Evolutionary conservation across 352 stramenopile species (phyloP), one percentile per base, ranked within the genome.

Genomic region (Phytopythium ostracodes): DNA sequence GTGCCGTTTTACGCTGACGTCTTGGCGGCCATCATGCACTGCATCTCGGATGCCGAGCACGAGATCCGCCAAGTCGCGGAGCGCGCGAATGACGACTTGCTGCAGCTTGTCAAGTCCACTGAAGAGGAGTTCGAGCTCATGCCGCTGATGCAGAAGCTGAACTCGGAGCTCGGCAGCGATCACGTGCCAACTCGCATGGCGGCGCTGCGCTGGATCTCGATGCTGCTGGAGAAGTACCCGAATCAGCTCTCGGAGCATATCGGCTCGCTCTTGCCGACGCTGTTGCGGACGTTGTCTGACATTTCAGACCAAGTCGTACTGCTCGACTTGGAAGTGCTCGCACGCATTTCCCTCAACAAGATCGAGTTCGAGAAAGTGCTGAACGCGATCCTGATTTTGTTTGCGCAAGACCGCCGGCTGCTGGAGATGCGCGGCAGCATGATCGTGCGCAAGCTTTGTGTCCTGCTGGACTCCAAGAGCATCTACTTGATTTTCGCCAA

Each of bases 401-500:
- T 99, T 71, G 85, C 89, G 17, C 83, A 92, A 60, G 83, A 96
- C 49, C 81, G 84, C 20, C 82, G 83, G 4, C 65, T 96, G 18
- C 71, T 96, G 0, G 97, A 99, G 72, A 96, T 90, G 56, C 83
- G 98, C 29, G 98, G 98, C 31, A 98, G 96, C 24, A 88, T 99
- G 33, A 98, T 99, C 46, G 91, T 99, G 17, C 92, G 98, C 31
- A 99, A 99, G 64, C 75, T 99, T 4, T 99, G 97, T 65, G 92
- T 98, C 22, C 73, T 99, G 40, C 82, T 99, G 29, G 96, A 99
- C 72, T 91, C 96, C 14, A 98, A 98, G 71, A 98, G 81, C 65
- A 98, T 99, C 38, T 99, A 99, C 74, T 91, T 99, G 69, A 91
- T 98, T 49, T 96, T 99, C 62, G 96, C 98, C 0, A 94, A 96